Evolutionary conservation across 2,329 filamentous ascomycete genomes (phyloP), one percentile per base, ranked within the genome.

Genomic region (Cytospora mali): DNA sequence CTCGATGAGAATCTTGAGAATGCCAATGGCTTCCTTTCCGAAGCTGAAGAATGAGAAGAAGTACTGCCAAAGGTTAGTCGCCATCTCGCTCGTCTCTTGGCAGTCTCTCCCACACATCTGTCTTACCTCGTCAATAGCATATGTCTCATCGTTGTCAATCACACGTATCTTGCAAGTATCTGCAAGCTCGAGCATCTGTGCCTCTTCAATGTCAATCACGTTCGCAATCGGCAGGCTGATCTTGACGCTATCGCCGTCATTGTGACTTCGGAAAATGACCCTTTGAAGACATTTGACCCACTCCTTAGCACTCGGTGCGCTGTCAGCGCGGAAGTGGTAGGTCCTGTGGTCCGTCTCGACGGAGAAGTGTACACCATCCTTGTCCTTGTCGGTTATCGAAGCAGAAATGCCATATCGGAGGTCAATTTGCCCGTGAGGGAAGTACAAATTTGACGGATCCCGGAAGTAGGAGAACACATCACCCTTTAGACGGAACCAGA

Each of bases 211-310:
- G 69, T 98, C 94, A 62, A 98, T 88, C 23, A 98, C 84, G 68
- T 96, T 97, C 64, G 88, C 84, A 57, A 97, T 90, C 0, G 93
- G 94, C 29, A 98, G 78, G 1, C 91, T 95, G 61, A 98, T 96
- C 79, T 98, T 98, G 74, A 99, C 92, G 72, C 93, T 97, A 72
- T 97, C 93, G 11, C 95, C 94, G 66, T 97, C 94, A 71, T 98
- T 98, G 76, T 96, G 93, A 13, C 93, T 94, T 56, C 93, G 85
- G 72, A 98, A 98, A 62, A 98, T 97, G 69, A 97, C 93, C 64
- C 95, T 91, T 72, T 97, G 94, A 28, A 99, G 80, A 58, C 91
- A 88, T 75, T 95, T 95, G 52, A 97, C 93, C 95, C 95, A 99
- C 79, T 98, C 95, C 74, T 92, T 95, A 13, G 95, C 95, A 72